Conservation (phyloP, 345 rosid species). For the Aegle marmelos region DNA sequence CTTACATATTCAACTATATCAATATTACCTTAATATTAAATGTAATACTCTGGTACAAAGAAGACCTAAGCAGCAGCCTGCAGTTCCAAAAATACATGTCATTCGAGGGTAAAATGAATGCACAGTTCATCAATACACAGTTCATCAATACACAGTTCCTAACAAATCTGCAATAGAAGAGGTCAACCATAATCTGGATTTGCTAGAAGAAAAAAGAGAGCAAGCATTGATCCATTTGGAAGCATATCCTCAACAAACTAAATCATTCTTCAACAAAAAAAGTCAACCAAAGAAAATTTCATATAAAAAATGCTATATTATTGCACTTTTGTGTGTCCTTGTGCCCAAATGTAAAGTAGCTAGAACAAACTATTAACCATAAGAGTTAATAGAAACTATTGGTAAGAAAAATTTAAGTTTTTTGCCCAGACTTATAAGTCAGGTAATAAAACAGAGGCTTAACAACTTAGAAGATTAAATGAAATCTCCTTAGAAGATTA, state of each 20-base stretch:
- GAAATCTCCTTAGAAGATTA: too few species aligned
- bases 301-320: not conserved
- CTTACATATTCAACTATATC: not conserved
- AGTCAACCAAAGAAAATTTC: too few species aligned
- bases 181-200: too few species aligned
- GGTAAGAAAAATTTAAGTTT: not conserved
- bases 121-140: not conserved
- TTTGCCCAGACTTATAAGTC: not conserved
- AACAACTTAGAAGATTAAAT: too few species aligned
- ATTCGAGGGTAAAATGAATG: not conserved
- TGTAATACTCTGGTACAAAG: not conserved
- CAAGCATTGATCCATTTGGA: too few species aligned
- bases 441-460: too few species aligned
- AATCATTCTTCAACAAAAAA: too few species aligned
- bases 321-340: not conserved
- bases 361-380: not conserved
- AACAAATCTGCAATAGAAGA: too few species aligned
- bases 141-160: too few species aligned
- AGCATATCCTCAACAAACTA: too few species aligned
- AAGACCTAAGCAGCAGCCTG: slow-evolving; percentile 23
- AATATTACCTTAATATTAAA: slow-evolving; percentile 12
- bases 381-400: not conserved
- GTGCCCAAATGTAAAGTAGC: not conserved
- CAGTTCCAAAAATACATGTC: slow-evolving; percentile 10
- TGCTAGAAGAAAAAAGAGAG: too few species aligned